Base-by-base conservation (phyloP, 2,329 filamentous ascomycete genomes). In the Emericellopsis atlantica region DNA sequence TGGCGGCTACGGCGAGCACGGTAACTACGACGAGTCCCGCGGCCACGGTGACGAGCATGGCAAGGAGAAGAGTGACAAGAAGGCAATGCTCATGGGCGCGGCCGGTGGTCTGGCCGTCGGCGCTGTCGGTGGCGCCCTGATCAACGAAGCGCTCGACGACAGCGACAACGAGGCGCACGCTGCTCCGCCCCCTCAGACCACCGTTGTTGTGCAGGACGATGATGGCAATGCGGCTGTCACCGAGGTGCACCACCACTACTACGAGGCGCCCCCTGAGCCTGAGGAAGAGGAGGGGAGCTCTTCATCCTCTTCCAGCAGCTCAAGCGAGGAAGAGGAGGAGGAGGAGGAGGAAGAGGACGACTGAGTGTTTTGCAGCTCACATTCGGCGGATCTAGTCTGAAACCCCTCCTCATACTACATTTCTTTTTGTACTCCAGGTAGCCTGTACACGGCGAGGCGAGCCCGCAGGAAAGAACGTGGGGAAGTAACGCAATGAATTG, bases 91-190 rank as follows among this genome's bases (percentile, higher is more conserved):
- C 36, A 65, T 76, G 18, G 76, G 68, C 35, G 77, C 72, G 39
- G 72, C 70, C 9, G 77, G 67, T 31, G 79, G 78, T 56, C 53
- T 80, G 16, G 76, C 71, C 1, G 59, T 70, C 11, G 74, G 75
- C 48, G 70, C 67, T 41, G 54, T 75, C 32, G 78, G 71, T 21
- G 76, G 76, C 39, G 77, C 73, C 4, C 51, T 76, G 36, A 61
- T 81, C 40, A 70, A 69, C 35, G 66, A 80, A 50, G 73, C 70
- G 40, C 49, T 77, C 24, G 43, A 53, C 39, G 42, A 48, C n/a
- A 40, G 43, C 34, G 50, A 54, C 39, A 53, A 49, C 36, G 48
- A 51, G 23, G 39, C 7, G 11, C 29, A 39, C 23, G 26, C 37
- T n/a, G 15, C 23, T 21, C 12, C 22, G 22, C 23, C 37, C 10